These are phyloP conservation scores for Suillus plorans DNA, from an alignment of 768 basidiomycete species.

Conservation along the genomic window DNA sequence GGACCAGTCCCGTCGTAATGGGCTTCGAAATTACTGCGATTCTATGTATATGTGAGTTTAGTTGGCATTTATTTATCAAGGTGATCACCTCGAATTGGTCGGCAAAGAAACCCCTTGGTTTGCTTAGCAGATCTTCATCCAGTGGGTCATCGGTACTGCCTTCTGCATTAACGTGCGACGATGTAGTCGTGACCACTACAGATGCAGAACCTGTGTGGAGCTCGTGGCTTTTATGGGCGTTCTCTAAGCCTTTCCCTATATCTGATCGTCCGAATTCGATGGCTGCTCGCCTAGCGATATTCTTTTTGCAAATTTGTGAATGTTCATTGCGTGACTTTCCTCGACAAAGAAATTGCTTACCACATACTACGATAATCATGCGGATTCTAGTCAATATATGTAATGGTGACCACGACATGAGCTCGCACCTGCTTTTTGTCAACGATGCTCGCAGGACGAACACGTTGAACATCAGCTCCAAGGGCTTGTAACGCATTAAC, in stretches of 20 bases:
- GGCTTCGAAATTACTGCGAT: conserved; percentile 85
- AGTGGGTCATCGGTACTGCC: conserved; percentile 30
- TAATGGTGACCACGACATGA: not conserved
- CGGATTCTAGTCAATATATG: conserved; percentile 5
- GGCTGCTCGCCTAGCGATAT: conserved; percentile 82
- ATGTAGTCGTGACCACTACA: conserved; percentile 53
- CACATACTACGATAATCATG: conserved; percentile 49
- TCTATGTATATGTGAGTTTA: conserved; percentile 41
- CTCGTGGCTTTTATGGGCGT: conserved; percentile 26
- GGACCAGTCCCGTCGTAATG: conserved; percentile 91
- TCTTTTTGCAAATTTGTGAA: conserved; percentile 44
- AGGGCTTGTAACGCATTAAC: conserved; percentile 78
- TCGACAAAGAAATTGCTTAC: conserved; percentile 39
- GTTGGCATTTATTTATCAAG: not conserved
- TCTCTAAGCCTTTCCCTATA: conserved; percentile 13
- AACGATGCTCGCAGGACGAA: conserved; percentile 93
- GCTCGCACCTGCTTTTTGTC: conserved; percentile 86
- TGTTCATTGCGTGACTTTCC: not conserved
- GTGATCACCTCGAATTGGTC: conserved; percentile 84
- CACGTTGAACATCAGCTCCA: conserved; percentile 87
- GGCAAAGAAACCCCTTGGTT: conserved; percentile 86
- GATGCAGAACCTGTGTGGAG: conserved; percentile 47
- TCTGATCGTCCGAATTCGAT: conserved; percentile 61
- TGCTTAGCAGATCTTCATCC: conserved; percentile 43
- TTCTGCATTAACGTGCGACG: conserved; percentile 39